Evolutionary conservation across 179 eudicot species (phyloP).

Genomic region (Monotropa hypopitys): DNA sequence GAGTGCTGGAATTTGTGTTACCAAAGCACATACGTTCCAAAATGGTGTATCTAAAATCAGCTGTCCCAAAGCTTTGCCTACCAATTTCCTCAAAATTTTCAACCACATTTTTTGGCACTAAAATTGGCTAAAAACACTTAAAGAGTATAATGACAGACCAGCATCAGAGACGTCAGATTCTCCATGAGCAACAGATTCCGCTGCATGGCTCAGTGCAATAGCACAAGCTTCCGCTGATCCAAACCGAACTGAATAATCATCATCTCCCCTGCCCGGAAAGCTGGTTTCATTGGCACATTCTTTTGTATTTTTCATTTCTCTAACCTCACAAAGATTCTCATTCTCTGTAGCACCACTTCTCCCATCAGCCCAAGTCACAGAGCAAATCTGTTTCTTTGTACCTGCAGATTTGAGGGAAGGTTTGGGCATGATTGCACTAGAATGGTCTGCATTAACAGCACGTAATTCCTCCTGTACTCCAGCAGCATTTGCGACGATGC

Average conservation of each 20-base stretch:
- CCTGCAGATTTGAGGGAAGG: conserved; percentile 53
- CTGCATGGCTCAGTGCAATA: conserved; percentile 60
- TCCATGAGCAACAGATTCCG: conserved; percentile 71
- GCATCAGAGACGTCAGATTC: conserved; percentile 49
- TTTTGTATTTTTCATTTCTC: conserved; percentile 22
- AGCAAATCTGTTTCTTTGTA: conserved; percentile 31
- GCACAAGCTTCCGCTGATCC: conserved; percentile 89
- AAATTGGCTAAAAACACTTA: background rate
- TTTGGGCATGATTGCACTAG: conserved; percentile 24
- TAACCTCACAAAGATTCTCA: conserved; percentile 35
- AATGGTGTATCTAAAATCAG: background rate
- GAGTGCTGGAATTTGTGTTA: background rate
- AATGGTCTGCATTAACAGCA: conserved; percentile 15
- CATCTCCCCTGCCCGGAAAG: conserved; percentile 13
- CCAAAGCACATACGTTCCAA: background rate
- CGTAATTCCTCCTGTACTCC: conserved; percentile 12
- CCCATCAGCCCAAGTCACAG: conserved; percentile 86
- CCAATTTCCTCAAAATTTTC: background rate
- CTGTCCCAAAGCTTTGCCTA: background rate
- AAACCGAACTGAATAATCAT: conserved; percentile 33
- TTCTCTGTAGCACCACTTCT: conserved; percentile 21
- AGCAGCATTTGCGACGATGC: conserved; percentile 14
- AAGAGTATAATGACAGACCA: conserved; percentile 23
- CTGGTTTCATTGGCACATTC: conserved; percentile 12
- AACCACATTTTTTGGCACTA: background rate